Percentiles rank a stretch among this genome's conserved stretches.
Conservation (phyloP, 768 basidiomycete genomes). For the Thelephora aurantiotincta region DNA sequence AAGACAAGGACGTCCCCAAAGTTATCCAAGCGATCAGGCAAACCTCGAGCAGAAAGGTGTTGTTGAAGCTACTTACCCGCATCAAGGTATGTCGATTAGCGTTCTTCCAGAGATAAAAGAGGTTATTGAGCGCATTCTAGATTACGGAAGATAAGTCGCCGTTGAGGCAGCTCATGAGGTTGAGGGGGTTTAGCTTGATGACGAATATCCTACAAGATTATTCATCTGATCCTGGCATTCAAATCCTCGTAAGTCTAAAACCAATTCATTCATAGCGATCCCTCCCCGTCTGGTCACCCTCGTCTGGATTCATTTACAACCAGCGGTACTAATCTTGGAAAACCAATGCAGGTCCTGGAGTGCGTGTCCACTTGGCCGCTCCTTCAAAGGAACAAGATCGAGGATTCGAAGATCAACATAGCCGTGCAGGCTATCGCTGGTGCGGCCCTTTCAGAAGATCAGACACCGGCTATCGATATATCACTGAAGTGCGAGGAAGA, state of each 20-base stretch:
- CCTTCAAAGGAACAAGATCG: slow-evolving; percentile 80
- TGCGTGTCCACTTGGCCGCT: slow-evolving; percentile 72
- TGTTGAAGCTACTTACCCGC: slow-evolving; percentile 72
- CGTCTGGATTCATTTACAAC: background rate
- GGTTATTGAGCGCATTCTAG: slow-evolving; percentile 23
- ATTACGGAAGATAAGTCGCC: slow-evolving; percentile 74
- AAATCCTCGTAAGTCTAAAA: slow-evolving; percentile 41
- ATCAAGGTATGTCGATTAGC: slow-evolving; percentile 44
- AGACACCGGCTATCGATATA: too few species aligned
- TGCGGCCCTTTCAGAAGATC: too few species aligned
- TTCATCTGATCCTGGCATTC: slow-evolving; percentile 50
- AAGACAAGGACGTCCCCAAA: slow-evolving; percentile 74
- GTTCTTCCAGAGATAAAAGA: background rate
- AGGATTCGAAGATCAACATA: slow-evolving; percentile 52
- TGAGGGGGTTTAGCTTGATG: slow-evolving; percentile 91
- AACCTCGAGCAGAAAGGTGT: slow-evolving; percentile 67
- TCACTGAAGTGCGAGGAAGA: too few species aligned
- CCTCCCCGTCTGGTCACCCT: background rate
- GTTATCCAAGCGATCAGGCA: slow-evolving; percentile 87
- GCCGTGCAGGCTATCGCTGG: slow-evolving; percentile 38
- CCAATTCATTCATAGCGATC: background rate
- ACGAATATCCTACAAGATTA: slow-evolving; percentile 76
- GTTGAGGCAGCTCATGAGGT: slow-evolving; percentile 72
- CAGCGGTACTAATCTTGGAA: too few species aligned
- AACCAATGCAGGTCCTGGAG: slow-evolving; percentile 35